Base-by-base conservation (phyloP, 768 basidiomycete species). In the Lentinula guzmanii region DNA sequence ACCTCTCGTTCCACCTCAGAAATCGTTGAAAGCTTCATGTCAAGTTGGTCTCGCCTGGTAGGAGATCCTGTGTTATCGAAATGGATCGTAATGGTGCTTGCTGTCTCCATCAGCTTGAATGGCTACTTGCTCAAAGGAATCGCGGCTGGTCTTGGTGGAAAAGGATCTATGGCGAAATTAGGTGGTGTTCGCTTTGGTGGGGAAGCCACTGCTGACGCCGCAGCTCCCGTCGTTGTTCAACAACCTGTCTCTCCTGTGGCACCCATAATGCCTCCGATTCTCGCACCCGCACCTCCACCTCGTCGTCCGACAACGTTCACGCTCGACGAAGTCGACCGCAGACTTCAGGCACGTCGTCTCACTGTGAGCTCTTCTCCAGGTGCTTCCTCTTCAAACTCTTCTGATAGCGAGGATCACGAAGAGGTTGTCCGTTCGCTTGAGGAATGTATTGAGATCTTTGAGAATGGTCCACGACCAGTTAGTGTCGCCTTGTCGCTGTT, bases 21-120 rank as follows among this genome's bases (percentile, higher is more conserved):
- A 61, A 75, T 83, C 21, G 76, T 96, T 58, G 93, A 95, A 62
- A 80, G 83, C 63, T 95, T 95, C 79, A 91, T 97, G 90, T 84
- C 85, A 46, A 82, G 84, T 3, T 98, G 95, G 95, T 92, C 93
- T 8, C 76, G 79, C 13, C 86, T 98, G 65, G 93, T 98, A 55
- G 94, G 94, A 41, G 96, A 99, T 69, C 96, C 96, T 1, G 84
- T 98, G 55, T 75, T 98, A 63, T 88, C 85, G 68, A 98, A 98
- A 76, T 95, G 93, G 90, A 95, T 98, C 70, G 91, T 98, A 53
- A 81, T 92, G 60, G 80, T 91, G 15, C 84, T 99, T 24, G 90
- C 86, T 2, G 82, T 96, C 62, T 91, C 89, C 62, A 89, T 98
- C 61, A 83, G 87, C 60, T 79, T 99, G 61, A 99, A 99, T 64